Conservation (phyloP, 306 rosid species). For the Malus domestica region DNA sequence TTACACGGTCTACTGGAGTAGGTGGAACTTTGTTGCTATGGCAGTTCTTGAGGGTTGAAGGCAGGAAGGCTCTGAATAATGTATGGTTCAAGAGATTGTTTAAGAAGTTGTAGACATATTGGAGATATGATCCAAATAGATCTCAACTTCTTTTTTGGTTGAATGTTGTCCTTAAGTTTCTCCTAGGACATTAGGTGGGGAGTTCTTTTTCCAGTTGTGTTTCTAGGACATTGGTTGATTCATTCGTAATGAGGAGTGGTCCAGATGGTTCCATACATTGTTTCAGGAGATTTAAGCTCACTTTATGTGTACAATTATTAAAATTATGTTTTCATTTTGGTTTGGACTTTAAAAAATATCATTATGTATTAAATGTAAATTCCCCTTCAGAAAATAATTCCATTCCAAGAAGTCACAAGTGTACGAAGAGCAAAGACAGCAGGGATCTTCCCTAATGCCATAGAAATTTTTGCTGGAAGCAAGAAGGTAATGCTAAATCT, state of each 20-base stretch:
- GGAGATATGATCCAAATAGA: neutral
- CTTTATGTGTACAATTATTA: neutral
- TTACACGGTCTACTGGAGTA: neutral
- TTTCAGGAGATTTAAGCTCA: neutral
- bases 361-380: neutral
- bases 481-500: constrained; percentile 53
- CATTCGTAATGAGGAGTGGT: neutral
- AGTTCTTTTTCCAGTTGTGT: neutral
- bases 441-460: constrained; percentile 93
- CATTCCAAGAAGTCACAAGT: constrained; percentile 66
- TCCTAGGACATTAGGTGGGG: neutral
- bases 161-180: neutral
- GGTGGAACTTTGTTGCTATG: neutral
- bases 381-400: constrained; percentile 69
- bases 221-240: neutral
- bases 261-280: neutral
- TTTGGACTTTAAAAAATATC: neutral
- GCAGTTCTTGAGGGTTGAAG: neutral
- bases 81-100: neutral
- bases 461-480: constrained; percentile 62
- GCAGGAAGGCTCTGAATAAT: neutral
- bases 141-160: neutral
- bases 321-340: neutral
- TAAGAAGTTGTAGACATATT: neutral
- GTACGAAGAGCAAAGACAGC: constrained; percentile 94